These are phyloP conservation scores for Backusella sp. DNA, from an alignment of 192 early-diverging fungal species.

Conservation along the genomic window DNA sequence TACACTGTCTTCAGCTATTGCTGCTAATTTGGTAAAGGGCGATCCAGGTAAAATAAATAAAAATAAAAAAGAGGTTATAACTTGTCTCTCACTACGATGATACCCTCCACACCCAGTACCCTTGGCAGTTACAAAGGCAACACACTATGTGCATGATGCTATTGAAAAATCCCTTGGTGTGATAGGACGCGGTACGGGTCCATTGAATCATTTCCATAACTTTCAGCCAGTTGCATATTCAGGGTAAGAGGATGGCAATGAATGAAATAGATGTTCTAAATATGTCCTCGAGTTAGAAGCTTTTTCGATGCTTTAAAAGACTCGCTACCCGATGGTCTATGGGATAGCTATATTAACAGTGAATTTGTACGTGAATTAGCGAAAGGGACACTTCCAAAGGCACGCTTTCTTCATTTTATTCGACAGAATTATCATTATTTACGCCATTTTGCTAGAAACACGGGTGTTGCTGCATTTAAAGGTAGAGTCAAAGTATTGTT, in stretches of 20 bases:
- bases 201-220: constrained; percentile 74
- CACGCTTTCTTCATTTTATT: constrained; percentile 75
- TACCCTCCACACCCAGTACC: constrained; percentile 30
- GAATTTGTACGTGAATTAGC: constrained; percentile 70
- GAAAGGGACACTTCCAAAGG: constrained; percentile 65
- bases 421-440: constrained; percentile 84
- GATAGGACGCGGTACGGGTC: constrained; percentile 70
- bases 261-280: not conserved
- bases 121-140: constrained; percentile 54
- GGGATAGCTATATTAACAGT: constrained; percentile 68
- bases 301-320: constrained; percentile 26
- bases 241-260: constrained; percentile 27
- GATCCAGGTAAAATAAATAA: constrained; percentile 31
- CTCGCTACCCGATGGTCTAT: constrained; percentile 35
- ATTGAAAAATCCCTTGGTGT: constrained; percentile 52
- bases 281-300: not conserved
- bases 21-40: constrained; percentile 63
- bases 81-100: not conserved
- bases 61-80: not conserved
- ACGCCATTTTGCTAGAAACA: constrained; percentile 73
- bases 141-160: constrained; percentile 64
- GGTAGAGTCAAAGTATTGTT: too few species aligned
- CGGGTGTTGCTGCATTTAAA: constrained; percentile 77
- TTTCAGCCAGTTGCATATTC: constrained; percentile 40
- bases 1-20: constrained; percentile 81